Percentiles rank a stretch among this genome's conserved stretches.
Conservation (phyloP, 2,329 filamentous ascomycete genomes). For the Xylariaceae sp. region DNA sequence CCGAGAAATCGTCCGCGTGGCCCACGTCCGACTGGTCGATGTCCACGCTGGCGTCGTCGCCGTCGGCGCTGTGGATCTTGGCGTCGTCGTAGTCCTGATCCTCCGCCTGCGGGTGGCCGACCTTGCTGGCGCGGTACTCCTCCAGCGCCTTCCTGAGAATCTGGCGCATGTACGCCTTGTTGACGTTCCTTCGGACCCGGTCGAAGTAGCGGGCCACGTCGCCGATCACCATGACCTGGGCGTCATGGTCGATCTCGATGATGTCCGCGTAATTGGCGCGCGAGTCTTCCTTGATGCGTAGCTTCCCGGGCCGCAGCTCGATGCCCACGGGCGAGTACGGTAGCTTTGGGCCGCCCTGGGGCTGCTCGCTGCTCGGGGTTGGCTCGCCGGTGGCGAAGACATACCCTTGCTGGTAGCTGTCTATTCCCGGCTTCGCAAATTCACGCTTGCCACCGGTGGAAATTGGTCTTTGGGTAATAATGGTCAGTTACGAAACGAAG, state of each 20-base stretch:
- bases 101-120: conserved; percentile 9
- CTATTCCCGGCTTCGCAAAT: conserved; percentile 43
- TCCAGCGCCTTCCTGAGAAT: conserved; percentile 39
- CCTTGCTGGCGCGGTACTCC: conserved; percentile 37
- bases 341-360: conserved; percentile 32
- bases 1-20: neutral
- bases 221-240: conserved; percentile 41
- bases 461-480: conserved; percentile 33
- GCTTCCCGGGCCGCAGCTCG: conserved; percentile 37
- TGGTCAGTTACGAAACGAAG: conserved; percentile 21
- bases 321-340: conserved; percentile 41
- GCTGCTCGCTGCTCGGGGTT: conserved; percentile 35
- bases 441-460: conserved; percentile 39
- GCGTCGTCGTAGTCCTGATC: conserved; percentile 8
- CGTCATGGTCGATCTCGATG: conserved; percentile 41
- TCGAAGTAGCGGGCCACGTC: conserved; percentile 43
- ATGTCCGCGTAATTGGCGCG: conserved; percentile 43
- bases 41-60: neutral
- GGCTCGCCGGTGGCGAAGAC: conserved; percentile 40
- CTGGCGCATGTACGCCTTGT: conserved; percentile 43
- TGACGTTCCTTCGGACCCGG: conserved; percentile 41
- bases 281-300: conserved; percentile 41
- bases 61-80: neutral
- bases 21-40: neutral
- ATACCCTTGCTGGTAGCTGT: conserved; percentile 40